Base-by-base conservation (phyloP, 169 alveolate genomes). In the Babesia divergens region DNA sequence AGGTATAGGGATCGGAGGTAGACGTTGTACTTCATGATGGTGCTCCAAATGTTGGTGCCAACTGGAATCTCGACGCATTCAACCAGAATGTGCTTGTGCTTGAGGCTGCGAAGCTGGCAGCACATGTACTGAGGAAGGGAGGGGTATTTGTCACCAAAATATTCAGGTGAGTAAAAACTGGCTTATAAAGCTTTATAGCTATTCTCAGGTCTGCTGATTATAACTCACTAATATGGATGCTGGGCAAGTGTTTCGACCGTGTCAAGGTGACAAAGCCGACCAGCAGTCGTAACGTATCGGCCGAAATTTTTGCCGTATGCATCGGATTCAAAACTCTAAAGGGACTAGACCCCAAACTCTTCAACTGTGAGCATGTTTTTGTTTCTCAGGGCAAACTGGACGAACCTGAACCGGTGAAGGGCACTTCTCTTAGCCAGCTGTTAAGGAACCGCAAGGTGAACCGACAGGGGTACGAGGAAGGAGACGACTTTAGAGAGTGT, bases 21-120 rank as follows among this genome's bases (percentile, higher is more conserved):
- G 99, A 97, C 89, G 98, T 97, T 14, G 98, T 98, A 9, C 90
- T 98, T 9, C 98, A 98, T 82, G 99, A 98, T 89, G 99, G 99
- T 14, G 98, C 99, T 18, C 99, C 99, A 14, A 98, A 98, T 84
- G 98, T 98, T 71, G 99, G 99, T 49, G 94, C 98, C 5, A 94
- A 95, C 69, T 98, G 99, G 99, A 90, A 95, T 22, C 92, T 92
- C 75, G 99, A 98, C 90, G 99, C 99, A 13, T 98, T 92, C 84
- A 90, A 91, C 67, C 99, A 98, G 91, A 96, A 95, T 71, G 98
- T 95, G 55, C 85, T 98, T 68, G 98, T 94, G 32, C 90, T 98
- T 40, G 89, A 82, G 62, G 96, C 99, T 14, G 82, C 94, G 38
- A 93, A 95, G 76, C 74, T 97, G 32, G 99, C 99, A 3, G 84